phyloP scores from a whole-genome alignment of 2,329 filamentous ascomycete genomes.

The Colletotrichum chlorophyti region DNA sequence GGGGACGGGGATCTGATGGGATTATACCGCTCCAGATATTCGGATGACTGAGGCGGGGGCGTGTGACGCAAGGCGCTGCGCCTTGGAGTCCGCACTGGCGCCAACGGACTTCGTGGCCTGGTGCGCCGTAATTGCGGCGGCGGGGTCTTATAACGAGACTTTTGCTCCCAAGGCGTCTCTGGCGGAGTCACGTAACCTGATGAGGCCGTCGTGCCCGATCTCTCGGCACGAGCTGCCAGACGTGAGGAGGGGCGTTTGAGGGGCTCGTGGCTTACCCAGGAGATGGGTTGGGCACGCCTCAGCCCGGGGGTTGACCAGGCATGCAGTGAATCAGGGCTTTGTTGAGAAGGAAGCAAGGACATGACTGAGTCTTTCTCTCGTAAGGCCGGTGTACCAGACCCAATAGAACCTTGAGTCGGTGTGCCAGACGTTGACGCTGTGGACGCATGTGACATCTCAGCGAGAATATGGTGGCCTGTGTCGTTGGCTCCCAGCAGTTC shows the following conservation, averaged over 20 bases:
- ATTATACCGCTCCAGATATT: constrained; percentile 42
- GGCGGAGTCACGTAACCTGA: constrained; percentile 39
- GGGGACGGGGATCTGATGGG: constrained; percentile 31
- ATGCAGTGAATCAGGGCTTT: not conserved
- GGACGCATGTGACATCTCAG: not conserved
- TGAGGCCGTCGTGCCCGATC: constrained; percentile 32
- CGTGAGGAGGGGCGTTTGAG: constrained; percentile 47
- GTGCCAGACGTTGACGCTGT: constrained; percentile 2
- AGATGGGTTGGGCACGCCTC: constrained; percentile 28
- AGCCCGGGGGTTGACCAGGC: not conserved
- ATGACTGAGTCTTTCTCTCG: no score
- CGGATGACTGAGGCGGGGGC: constrained; percentile 36
- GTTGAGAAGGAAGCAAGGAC: no score
- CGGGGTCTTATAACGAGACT: not conserved
- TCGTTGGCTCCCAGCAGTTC: not conserved
- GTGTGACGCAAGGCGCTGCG: constrained; percentile 3
- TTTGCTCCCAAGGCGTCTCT: constrained; percentile 34
- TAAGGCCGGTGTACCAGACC: not conserved
- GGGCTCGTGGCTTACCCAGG: constrained; percentile 46
- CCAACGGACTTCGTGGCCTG: constrained; percentile 7
- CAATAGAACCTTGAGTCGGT: constrained; percentile 1
- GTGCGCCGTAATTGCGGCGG: constrained; percentile 12
- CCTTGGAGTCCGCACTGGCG: not conserved
- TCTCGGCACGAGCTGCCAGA: constrained; percentile 30
- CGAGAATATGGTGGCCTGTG: not conserved